Percentiles rank a stretch among this genome's conserved stretches.
Conservation (phyloP, 371 early-diverging fungal genomes). For the Mortierella sp. region DNA sequence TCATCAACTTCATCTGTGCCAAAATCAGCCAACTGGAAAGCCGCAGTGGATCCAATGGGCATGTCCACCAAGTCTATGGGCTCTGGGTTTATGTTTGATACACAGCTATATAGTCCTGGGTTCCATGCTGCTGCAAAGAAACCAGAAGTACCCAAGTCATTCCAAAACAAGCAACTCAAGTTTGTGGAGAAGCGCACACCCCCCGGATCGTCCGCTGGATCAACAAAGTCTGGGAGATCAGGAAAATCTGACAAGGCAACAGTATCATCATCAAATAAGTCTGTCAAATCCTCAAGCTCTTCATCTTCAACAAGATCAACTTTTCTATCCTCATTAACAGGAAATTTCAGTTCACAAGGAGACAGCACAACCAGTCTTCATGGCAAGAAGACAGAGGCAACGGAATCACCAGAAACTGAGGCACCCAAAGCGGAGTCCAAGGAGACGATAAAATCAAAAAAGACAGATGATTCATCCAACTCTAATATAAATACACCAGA, state of each 20-base stretch:
- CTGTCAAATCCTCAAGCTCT: conserved; percentile 21
- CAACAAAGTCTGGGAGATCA: conserved; percentile 32
- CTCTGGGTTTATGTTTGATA: conserved; percentile 34
- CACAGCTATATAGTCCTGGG: conserved; percentile 33
- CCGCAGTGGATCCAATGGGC: conserved; percentile 26
- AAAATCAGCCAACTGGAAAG: conserved; percentile 24
- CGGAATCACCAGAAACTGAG: not conserved
- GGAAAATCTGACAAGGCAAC: conserved; percentile 16
- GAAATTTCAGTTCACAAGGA: conserved; percentile 3
- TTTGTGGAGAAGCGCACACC: conserved; percentile 24
- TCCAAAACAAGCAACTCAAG: conserved; percentile 28
- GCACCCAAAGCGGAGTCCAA: not conserved
- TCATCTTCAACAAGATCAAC: conserved; percentile 33
- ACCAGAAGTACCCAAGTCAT: conserved; percentile 26
- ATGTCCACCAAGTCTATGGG: conserved; percentile 38
- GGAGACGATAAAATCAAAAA: not conserved
- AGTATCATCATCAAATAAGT: conserved; percentile 17
- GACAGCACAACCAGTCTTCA: not conserved
- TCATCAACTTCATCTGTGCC: conserved; percentile 29
- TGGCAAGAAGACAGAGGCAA: conserved; percentile 1
- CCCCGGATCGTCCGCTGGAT: conserved; percentile 20
- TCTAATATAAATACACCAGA: not conserved
- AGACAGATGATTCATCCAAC: not conserved
- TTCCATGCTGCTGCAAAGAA: conserved; percentile 8
- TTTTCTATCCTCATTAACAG: conserved; percentile 21